phyloP scores from a whole-genome alignment of 2,329 filamentous ascomycete species.

The Escovopsis sp. region DNA sequence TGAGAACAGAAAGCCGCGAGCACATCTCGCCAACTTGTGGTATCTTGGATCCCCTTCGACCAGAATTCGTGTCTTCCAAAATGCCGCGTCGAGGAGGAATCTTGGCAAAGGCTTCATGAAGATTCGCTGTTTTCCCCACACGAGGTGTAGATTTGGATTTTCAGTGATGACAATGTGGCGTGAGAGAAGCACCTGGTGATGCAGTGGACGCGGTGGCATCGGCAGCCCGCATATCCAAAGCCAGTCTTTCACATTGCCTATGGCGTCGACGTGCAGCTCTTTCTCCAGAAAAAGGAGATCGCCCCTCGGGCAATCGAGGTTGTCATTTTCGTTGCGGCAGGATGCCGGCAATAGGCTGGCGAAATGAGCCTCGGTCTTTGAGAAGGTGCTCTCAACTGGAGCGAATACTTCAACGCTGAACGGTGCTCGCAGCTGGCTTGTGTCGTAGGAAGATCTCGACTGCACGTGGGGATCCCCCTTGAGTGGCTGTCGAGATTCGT shows the following conservation, averaged over 20 bases:
- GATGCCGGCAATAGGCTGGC: constrained; percentile 8
- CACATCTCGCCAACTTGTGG: constrained; percentile 8
- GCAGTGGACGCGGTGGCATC: constrained; percentile 23
- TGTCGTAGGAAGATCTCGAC: too few species aligned
- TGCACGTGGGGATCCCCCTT: too few species aligned
- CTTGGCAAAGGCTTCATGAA: constrained; percentile 24
- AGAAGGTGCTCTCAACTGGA: too few species aligned
- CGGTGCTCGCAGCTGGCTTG: too few species aligned
- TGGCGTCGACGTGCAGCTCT: constrained; percentile 16
- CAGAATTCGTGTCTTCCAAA: constrained; percentile 20
- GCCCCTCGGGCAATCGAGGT: constrained; percentile 12
- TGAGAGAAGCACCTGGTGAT: constrained; percentile 18
- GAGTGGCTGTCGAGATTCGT: too few species aligned
- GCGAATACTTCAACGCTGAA: too few species aligned
- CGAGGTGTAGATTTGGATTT: constrained; percentile 21
- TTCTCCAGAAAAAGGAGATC: constrained; percentile 10
- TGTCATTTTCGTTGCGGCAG: constrained; percentile 15
- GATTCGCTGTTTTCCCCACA: constrained; percentile 23
- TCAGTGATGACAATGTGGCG: constrained; percentile 22
- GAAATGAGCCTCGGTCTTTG: not conserved
- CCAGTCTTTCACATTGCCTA: constrained; percentile 15
- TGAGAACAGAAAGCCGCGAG: constrained; percentile 21
- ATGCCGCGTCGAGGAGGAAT: constrained; percentile 20
- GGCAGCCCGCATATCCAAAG: constrained; percentile 17
- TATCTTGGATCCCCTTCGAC: constrained; percentile 1